These are phyloP conservation scores for Posidonia australis DNA, from an alignment of 106 monocot species.

Conservation along the genomic window DNA sequence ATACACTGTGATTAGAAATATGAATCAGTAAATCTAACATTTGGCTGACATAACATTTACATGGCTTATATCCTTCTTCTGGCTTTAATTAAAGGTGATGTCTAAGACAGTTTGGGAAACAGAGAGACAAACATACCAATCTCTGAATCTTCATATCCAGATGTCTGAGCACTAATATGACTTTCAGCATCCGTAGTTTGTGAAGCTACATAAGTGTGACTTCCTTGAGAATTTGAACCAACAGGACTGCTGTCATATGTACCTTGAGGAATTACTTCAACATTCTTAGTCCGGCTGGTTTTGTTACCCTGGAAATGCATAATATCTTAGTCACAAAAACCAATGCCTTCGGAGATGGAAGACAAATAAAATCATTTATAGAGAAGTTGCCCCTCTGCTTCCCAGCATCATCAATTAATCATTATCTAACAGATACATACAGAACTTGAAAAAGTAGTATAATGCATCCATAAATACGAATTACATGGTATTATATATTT, in stretches of 20 bases:
- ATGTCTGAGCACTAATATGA: conserved; percentile 10
- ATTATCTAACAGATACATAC: too few relatives aligned
- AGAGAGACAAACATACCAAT: conserved; percentile 39
- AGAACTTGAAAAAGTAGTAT: too few relatives aligned
- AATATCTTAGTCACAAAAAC: neutral
- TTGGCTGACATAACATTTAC: conserved; percentile 1
- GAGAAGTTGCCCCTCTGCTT: too few relatives aligned
- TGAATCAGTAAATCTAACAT: conserved; percentile 45
- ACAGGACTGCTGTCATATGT: conserved; percentile 31
- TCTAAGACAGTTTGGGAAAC: neutral
- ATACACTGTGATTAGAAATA: conserved; percentile 86
- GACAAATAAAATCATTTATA: too few relatives aligned
- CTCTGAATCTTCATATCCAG: conserved; percentile 49
- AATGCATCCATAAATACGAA: too few relatives aligned
- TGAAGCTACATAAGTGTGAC: conserved; percentile 42
- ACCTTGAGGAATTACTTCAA: conserved; percentile 5
- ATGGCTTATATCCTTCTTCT: neutral
- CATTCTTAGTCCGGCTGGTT: neutral
- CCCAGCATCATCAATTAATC: too few relatives aligned
- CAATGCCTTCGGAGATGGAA: too few relatives aligned
- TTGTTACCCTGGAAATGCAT: conserved; percentile 7
- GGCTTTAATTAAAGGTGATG: conserved; percentile 24
- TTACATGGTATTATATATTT: too few relatives aligned
- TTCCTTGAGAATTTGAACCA: conserved; percentile 56
- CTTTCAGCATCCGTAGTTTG: conserved; percentile 17